Evolutionary conservation across 202 grass and related monocot genomes (phyloP).

Genomic region (Cymbopogon flexuosus): DNA sequence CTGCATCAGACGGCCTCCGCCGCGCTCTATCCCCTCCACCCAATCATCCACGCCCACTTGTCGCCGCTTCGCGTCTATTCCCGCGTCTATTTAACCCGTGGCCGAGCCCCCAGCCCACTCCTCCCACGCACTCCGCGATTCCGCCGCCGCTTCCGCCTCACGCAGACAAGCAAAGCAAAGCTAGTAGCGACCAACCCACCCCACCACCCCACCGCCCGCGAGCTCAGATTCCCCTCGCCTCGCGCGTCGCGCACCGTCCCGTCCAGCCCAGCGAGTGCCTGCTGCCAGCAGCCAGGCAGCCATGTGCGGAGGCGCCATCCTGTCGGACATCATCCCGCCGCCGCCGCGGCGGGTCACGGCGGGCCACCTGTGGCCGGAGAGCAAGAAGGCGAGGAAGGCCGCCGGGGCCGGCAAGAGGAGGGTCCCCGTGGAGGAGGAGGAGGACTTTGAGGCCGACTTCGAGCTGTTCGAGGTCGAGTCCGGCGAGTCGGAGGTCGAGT

Average conservation of each 20-base stretch:
- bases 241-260: too few relatives aligned
- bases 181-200: background rate
- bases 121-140: background rate
- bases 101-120: background rate
- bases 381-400: constrained; percentile 19
- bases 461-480: constrained; percentile 36
- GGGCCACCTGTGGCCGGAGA: constrained; percentile 40
- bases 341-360: constrained; percentile 38
- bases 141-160: too few relatives aligned
- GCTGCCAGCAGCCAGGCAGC: constrained; percentile 3
- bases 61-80: too few relatives aligned
- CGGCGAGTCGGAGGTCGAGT: constrained; percentile 44
- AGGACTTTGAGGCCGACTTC: constrained; percentile 50
- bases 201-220: too few relatives aligned
- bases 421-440: constrained; percentile 10
- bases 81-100: background rate
- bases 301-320: constrained; percentile 81
- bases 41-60: background rate
- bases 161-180: background rate
- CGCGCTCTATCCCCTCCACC: background rate
- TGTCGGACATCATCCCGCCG: constrained; percentile 50
- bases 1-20: background rate
- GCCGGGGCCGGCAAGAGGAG: background rate
- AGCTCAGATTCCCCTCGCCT: background rate
- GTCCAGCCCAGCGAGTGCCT: background rate